These are phyloP conservation scores for Penicillium thymicola DNA, from an alignment of 2,329 filamentous ascomycete genomes.

Conservation along the genomic window DNA sequence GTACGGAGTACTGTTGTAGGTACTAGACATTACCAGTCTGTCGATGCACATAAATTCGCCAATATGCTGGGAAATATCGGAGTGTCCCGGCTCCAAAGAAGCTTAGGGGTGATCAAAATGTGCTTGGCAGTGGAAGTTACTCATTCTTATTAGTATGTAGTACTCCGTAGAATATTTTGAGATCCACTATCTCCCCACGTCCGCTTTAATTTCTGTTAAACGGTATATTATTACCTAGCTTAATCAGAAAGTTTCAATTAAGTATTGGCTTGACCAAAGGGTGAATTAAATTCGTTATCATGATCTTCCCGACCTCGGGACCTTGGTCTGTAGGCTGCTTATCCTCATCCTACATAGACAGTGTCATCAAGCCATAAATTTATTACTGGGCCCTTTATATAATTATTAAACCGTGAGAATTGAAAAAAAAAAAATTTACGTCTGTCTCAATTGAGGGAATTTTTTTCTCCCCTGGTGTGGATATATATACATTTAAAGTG, in stretches of 20 bases:
- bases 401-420: no score
- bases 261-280: no score
- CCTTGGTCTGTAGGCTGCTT: neutral
- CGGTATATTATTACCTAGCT: no score
- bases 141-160: constrained; percentile 2
- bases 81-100: neutral
- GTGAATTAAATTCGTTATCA: neutral
- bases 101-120: neutral
- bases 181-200: constrained; percentile 4
- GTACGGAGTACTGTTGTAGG: no score
- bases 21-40: no score
- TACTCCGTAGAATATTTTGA: neutral
- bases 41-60: neutral
- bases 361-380: neutral
- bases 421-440: no score
- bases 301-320: neutral
- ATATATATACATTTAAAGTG: neutral
- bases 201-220: neutral
- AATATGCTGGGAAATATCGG: neutral
- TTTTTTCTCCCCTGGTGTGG: neutral
- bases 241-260: neutral
- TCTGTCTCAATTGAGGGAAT: neutral
- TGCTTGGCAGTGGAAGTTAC: neutral
- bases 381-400: neutral
- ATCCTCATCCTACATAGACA: neutral